Percentiles rank a stretch among this genome's conserved stretches.
These are phyloP conservation scores for Diaporthe helianthi DNA, from an alignment of 2,329 filamentous ascomycete genomes.

Conservation along the genomic window DNA sequence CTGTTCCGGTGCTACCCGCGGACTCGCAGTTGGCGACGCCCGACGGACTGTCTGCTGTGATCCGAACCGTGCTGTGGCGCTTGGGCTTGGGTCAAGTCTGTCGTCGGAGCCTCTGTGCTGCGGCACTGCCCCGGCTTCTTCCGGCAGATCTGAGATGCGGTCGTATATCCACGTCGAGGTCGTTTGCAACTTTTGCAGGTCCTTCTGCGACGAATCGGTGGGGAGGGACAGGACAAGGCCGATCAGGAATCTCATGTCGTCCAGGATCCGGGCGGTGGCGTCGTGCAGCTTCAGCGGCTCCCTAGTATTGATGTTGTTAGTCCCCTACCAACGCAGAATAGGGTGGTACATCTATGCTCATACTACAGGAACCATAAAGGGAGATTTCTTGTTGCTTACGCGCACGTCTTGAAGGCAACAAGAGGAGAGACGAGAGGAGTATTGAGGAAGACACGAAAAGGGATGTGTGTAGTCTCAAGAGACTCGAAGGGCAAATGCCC, in stretches of 20 bases:
- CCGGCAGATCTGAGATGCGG: conserved; percentile 44
- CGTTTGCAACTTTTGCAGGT: conserved; percentile 48
- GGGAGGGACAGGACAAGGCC: conserved; percentile 51
- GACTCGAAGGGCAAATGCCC: conserved; percentile 51
- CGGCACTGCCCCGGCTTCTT: conserved; percentile 28
- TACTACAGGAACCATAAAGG: neutral
- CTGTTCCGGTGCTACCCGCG: neutral
- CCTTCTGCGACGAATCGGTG: conserved; percentile 42
- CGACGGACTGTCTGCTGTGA: neutral
- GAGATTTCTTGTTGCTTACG: conserved; percentile 27
- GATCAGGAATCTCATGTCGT: conserved; percentile 58
- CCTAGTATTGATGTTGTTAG: neutral
- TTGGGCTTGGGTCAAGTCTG: neutral
- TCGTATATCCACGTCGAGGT: conserved; percentile 50
- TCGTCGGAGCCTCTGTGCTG: neutral
- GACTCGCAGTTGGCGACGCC: neutral
- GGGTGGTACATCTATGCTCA: no score
- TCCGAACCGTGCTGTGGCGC: neutral
- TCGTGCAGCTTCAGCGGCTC: conserved; percentile 53
- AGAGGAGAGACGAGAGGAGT: conserved; percentile 54
- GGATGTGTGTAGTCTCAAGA: conserved; percentile 45
- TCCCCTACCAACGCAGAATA: neutral
- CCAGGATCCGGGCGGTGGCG: conserved; percentile 56
- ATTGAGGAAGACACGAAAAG: conserved; percentile 54
- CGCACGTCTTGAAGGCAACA: conserved; percentile 51